Base-by-base conservation (phyloP, 805 yeast genomes). In the Pichia thaimueangensis region DNA sequence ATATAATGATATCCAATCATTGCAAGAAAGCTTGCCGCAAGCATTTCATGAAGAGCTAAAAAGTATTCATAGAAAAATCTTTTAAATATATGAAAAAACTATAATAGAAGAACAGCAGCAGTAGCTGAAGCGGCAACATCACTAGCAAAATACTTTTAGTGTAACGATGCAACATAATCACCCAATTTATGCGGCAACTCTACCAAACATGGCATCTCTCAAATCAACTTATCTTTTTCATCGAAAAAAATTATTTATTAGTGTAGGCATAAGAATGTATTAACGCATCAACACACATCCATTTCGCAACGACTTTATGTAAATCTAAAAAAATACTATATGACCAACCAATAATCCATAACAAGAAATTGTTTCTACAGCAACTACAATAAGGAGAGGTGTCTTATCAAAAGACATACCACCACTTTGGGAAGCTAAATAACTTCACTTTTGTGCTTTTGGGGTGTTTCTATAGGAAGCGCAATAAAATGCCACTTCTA, bases 221-320 rank as follows among this genome's bases (percentile, higher is more conserved):
- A n/a, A n/a, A n/a, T n/a, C n/a, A n/a, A n/a, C n/a, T n/a, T n/a
- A n/a, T n/a, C n/a, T n/a, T n/a, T n/a, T n/a, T n/a, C n/a, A n/a
- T n/a, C n/a, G n/a, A n/a, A n/a, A n/a, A n/a, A 8, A 25, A 9
- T 1, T 22, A 44, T 17, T 37, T 21, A 20, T 44, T 34, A 0
- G 70, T 63, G 50, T 59, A 60, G 15, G 62, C 62, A 39, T 56
- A 59, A 3, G 63, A 67, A 46, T 73, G 79, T 16, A 68, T 53
- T 13, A 70, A 36, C 17, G 59, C 54, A 50, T 70, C 55, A 21
- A 69, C 22, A 39, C 64, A 54, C 57, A 70, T 65, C 5, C 70
- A 67, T 53, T 84, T 68, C 1, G 85, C 80, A 37, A 73, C 58
- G 80, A 86, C 75, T 57, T 73, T 80, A 60, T 86, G 95, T 53